Conservation (phyloP, 2,329 filamentous ascomycete species). For the Alternaria viburni region DNA sequence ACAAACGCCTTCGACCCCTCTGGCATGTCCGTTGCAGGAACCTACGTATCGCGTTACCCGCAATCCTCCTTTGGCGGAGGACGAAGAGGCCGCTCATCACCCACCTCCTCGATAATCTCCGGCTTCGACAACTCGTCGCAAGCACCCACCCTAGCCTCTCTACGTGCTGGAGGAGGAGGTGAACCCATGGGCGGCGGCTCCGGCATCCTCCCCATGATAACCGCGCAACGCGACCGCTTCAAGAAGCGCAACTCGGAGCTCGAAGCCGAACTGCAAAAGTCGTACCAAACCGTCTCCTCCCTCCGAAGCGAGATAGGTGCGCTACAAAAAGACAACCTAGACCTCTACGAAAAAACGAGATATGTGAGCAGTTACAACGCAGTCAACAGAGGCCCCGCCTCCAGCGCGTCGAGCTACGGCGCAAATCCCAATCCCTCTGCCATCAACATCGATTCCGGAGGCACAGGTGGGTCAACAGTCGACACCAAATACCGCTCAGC, state of each 20-base stretch:
- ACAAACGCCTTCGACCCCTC: conserved; percentile 81
- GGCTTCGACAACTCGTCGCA: conserved; percentile 71
- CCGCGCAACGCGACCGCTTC: conserved; percentile 96
- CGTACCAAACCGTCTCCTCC: conserved; percentile 80
- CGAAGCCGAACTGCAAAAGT: conserved; percentile 86
- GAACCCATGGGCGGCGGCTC: conserved; percentile 76
- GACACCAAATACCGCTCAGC: conserved; percentile 85
- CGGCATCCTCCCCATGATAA: conserved; percentile 96
- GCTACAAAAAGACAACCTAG: conserved; percentile 93
- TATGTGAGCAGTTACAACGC: conserved; percentile 95
- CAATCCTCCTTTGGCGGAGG: conserved; percentile 61
- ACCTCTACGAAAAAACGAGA: conserved; percentile 95
- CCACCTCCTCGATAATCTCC: conserved; percentile 97
- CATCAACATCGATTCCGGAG: conserved; percentile 59
- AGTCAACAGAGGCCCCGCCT: conserved; percentile 67
- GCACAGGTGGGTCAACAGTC: conserved; percentile 7
- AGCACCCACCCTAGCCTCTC: conserved; percentile 59
- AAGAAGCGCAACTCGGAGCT: conserved; percentile 94
- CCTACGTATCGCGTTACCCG: conserved; percentile 81
- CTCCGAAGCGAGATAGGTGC: conserved; percentile 89
- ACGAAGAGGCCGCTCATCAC: conserved; percentile 75
- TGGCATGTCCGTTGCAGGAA: conserved; percentile 90
- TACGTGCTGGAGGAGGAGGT: conserved; percentile 61
- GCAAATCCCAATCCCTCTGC: conserved; percentile 77
- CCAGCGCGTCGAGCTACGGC: conserved; percentile 67